Evolutionary conservation across 371 early-diverging fungal genomes (phyloP).

Genomic region (Quaeritorhiza haematococci): DNA sequence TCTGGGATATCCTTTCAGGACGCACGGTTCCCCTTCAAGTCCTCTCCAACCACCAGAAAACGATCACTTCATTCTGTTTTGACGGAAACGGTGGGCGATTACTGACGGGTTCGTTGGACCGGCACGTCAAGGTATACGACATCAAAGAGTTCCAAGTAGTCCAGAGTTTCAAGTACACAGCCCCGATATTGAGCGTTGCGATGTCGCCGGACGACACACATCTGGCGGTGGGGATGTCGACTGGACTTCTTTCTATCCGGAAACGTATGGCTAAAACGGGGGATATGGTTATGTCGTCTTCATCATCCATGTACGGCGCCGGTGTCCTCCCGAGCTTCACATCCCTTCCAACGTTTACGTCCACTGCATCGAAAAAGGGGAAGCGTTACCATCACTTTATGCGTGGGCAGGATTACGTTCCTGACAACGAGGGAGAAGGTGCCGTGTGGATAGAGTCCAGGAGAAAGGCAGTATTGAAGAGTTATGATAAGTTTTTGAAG

Average conservation of each 20-base stretch:
- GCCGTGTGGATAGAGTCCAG: conserved; percentile 67
- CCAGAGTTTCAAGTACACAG: conserved; percentile 82
- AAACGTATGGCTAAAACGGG: conserved; percentile 55
- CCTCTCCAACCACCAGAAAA: conserved; percentile 89
- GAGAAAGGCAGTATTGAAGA: conserved; percentile 54
- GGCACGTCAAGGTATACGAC: conserved; percentile 89
- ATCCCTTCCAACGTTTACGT: neutral
- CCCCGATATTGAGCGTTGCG: conserved; percentile 69
- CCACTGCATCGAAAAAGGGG: neutral
- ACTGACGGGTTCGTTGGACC: conserved; percentile 88
- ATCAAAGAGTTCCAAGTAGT: conserved; percentile 79
- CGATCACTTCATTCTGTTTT: conserved; percentile 80
- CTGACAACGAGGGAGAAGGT: conserved; percentile 39
- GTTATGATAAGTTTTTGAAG: conserved; percentile 76
- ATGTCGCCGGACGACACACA: conserved; percentile 84
- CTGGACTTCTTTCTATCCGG: conserved; percentile 82
- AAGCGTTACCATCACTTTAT: conserved; percentile 62
- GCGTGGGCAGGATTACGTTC: conserved; percentile 51
- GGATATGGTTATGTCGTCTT: conserved; percentile 19
- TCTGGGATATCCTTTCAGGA: conserved; percentile 84
- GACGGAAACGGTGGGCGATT: conserved; percentile 71
- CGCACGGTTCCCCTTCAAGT: conserved; percentile 65
- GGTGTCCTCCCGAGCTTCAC: too few species aligned
- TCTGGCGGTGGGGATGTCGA: conserved; percentile 88
- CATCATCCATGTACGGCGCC: conserved; percentile 34